These are phyloP conservation scores for Trametes cinnabarina DNA, from an alignment of 768 basidiomycete genomes.

Conservation along the genomic window DNA sequence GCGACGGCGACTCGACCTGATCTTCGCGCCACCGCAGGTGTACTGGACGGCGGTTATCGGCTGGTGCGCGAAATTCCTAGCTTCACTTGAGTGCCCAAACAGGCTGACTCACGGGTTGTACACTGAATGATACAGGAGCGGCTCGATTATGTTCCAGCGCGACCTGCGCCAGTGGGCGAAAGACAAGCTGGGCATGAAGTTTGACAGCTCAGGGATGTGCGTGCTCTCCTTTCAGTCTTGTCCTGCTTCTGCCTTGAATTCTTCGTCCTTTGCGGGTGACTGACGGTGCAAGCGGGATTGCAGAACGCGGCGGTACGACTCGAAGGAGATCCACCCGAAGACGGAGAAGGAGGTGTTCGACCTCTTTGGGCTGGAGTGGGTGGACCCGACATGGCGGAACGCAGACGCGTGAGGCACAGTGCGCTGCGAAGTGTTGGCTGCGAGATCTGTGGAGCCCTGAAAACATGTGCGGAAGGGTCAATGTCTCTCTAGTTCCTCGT, in stretches of 20 bases:
- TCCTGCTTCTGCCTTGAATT: neutral
- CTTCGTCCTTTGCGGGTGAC: neutral
- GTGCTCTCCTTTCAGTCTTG: slow-evolving; percentile 21
- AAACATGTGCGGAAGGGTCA: too few relatives aligned
- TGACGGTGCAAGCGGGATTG: neutral
- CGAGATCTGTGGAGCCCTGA: neutral
- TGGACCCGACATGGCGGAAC: slow-evolving; percentile 71
- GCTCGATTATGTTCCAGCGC: slow-evolving; percentile 86
- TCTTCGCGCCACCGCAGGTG: slow-evolving; percentile 69
- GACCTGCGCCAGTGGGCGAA: slow-evolving; percentile 80
- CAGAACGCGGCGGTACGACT: slow-evolving; percentile 57
- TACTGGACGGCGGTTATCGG: slow-evolving; percentile 91
- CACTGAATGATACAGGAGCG: slow-evolving; percentile 78
- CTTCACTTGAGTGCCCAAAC: neutral
- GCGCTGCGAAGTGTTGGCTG: neutral
- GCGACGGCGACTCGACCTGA: slow-evolving; percentile 78
- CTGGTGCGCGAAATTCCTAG: slow-evolving; percentile 55
- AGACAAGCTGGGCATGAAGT: slow-evolving; percentile 64
- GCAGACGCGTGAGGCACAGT: slow-evolving; percentile 42
- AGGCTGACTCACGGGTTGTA: too few relatives aligned
- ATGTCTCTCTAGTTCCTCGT: too few relatives aligned
- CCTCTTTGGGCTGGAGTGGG: slow-evolving; percentile 63
- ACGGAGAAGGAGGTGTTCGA: slow-evolving; percentile 75
- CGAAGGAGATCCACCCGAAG: slow-evolving; percentile 54
- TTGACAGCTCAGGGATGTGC: slow-evolving; percentile 81